Conservation (phyloP, 2,329 filamentous ascomycete species). For the Penicillium sp. region DNA sequence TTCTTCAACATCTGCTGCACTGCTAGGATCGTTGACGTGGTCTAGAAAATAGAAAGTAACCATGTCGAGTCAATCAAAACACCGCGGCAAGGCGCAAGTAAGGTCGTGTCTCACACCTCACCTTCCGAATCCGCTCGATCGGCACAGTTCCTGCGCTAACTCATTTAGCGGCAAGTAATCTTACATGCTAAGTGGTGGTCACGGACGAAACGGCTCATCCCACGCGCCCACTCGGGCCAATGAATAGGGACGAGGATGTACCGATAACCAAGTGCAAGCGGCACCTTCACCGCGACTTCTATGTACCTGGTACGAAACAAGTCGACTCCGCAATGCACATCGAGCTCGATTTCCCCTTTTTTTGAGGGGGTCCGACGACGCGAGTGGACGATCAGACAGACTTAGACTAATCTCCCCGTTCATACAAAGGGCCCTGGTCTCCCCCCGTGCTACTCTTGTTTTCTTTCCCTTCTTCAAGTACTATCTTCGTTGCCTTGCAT, state of each 20-base stretch:
- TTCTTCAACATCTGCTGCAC: no score
- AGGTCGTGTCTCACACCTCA: not conserved
- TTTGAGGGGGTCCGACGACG: conserved; percentile 7
- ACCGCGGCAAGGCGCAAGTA: not conserved
- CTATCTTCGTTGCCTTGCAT: conserved; percentile 33
- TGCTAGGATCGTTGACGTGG: no score
- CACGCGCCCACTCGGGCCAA: conserved; percentile 13
- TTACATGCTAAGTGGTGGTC: conserved; percentile 12
- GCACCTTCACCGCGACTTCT: not conserved
- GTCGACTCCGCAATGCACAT: conserved; percentile 12
- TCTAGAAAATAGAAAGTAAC: no score
- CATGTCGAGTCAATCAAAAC: no score
- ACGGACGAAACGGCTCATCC: conserved; percentile 8
- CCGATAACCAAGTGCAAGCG: not conserved
- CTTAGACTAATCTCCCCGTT: conserved; percentile 39
- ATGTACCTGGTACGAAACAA: conserved; percentile 6
- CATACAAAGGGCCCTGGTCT: conserved; percentile 37
- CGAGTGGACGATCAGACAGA: conserved; percentile 29
- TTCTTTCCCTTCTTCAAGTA: conserved; percentile 28
- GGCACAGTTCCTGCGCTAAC: conserved; percentile 11
- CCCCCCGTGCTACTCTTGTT: conserved; percentile 27
- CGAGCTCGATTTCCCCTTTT: conserved; percentile 6
- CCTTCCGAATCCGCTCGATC: conserved; percentile 5
- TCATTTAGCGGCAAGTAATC: conserved; percentile 14
- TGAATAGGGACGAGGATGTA: conserved; percentile 4